Evolutionary conservation across 2,329 filamentous ascomycete species (phyloP), one percentile per base, ranked within the genome.

Genomic region (Aspergillus sp.): DNA sequence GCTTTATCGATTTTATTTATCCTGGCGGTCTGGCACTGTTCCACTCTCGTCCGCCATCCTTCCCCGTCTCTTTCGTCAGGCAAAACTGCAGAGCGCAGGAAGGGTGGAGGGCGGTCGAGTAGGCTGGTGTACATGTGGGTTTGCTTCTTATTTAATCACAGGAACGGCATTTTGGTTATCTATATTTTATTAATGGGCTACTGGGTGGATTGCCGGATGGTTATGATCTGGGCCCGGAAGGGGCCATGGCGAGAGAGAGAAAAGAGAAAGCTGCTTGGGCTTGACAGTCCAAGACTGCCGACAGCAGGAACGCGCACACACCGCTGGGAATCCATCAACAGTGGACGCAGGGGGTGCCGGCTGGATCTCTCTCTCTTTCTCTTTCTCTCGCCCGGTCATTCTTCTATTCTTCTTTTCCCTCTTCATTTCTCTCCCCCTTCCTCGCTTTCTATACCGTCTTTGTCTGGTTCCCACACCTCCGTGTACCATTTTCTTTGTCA

Each of bases 1-100:
- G 68, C 66, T 63, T 60, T 67, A 50, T 66, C 60, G 57, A 60
- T 60, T 57, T 49, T 55, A 57, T 38, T 50, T 55, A n/a, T 53
- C 52, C 58, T 62, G 53, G 60, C 51, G 47, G 59, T 57, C 57
- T 58, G 57, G 56, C 59, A 58, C 55, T 54, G 57, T 48, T 28
- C 57, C 32, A 45, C 25, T 55, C 28, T 15, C 23, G 15, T 38
- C 13, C 21, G 56, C 50, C 55, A 54, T 57, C 47, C 25, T 54
- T 52, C 48, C 55, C 23, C 55, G 48, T 19, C 28, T 30, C 8
- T 45, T 19, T 19, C 41, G 41, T 10, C 28, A 12, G 41, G 17
- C 17, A 48, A 25, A 48, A 25, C 13, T n/a, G 45, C 21, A 49
- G 28, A 45, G 41, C n/a, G 23, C 45, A 13, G 23, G 5, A 49